Evolutionary conservation across 2,329 filamentous ascomycete species (phyloP).

Genomic region (Neoascochyta sp.): DNA sequence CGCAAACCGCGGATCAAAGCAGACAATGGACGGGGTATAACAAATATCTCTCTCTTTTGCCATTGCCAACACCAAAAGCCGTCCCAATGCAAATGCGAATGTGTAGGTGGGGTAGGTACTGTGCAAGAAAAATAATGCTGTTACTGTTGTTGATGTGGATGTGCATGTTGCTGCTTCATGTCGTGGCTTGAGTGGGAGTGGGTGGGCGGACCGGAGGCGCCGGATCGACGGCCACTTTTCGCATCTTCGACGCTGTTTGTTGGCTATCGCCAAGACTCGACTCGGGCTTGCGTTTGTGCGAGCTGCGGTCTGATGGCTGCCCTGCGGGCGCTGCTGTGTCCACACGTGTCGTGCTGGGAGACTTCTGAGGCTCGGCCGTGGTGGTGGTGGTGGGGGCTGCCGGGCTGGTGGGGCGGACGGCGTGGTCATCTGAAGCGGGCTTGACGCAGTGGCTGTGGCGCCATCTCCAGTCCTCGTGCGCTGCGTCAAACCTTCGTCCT

Average conservation of each 20-base stretch:
- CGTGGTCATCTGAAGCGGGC: constrained; percentile 1
- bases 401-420: constrained; percentile 2
- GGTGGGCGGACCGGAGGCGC: constrained; percentile 14
- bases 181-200: constrained; percentile 8
- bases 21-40: constrained; percentile 18
- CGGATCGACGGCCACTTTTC: constrained; percentile 8
- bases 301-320: too few relatives aligned
- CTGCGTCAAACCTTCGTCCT: constrained; percentile 15
- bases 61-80: constrained; percentile 16
- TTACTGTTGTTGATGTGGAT: constrained; percentile 2
- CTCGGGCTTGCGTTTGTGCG: constrained; percentile 21
- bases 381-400: constrained; percentile 4
- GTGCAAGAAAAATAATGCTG: constrained; percentile 4
- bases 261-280: constrained; percentile 6
- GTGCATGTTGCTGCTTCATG: not conserved
- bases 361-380: too few relatives aligned
- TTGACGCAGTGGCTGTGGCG: constrained; percentile 8
- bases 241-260: constrained; percentile 11
- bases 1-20: constrained; percentile 1
- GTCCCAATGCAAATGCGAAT: constrained; percentile 17
- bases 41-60: constrained; percentile 11
- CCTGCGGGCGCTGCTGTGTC: too few relatives aligned
- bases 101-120: too few relatives aligned
- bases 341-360: too few relatives aligned
- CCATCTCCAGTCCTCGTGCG: constrained; percentile 14